Evolutionary conservation across 805 yeast species (phyloP).

Genomic region (Starmerella vaccinii): DNA sequence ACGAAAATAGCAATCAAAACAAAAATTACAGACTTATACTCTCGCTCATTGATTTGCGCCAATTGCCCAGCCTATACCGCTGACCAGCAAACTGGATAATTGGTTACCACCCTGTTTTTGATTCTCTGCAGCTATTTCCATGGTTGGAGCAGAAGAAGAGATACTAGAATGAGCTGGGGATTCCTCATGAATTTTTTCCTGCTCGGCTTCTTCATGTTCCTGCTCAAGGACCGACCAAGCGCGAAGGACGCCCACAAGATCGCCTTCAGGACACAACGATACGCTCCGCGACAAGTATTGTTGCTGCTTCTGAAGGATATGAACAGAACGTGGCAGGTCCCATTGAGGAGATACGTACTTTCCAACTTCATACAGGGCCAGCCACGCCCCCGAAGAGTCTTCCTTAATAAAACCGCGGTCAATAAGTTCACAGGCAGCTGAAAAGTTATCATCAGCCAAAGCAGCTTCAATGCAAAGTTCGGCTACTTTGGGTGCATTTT

Average conservation of each 20-base stretch:
- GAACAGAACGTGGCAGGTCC: constrained; percentile 36
- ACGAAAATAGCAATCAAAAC: not conserved
- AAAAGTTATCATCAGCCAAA: constrained; percentile 50
- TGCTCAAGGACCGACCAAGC: constrained; percentile 41
- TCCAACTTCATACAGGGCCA: constrained; percentile 63
- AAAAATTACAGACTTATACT: not conserved
- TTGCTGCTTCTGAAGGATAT: constrained; percentile 43
- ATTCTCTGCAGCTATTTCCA: not conserved
- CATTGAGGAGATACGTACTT: constrained; percentile 43
- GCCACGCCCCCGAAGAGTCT: constrained; percentile 43
- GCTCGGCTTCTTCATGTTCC: constrained; percentile 14
- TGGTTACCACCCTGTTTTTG: constrained; percentile 30
- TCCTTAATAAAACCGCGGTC: constrained; percentile 23
- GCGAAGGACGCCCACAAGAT: constrained; percentile 44
- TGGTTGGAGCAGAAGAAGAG: not conserved
- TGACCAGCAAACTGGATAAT: constrained; percentile 41
- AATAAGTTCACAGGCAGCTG: constrained; percentile 39
- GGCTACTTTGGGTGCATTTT: constrained; percentile 8
- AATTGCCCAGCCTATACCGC: constrained; percentile 56
- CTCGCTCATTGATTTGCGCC: constrained; percentile 37
- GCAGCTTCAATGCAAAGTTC: constrained; percentile 53
- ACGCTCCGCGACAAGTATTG: constrained; percentile 45
- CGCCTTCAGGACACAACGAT: constrained; percentile 43
- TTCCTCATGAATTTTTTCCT: not conserved
- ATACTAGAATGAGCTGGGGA: not conserved